phyloP scores from a whole-genome alignment of 2,329 filamentous ascomycete genomes.

The Aspergillus sojae region DNA sequence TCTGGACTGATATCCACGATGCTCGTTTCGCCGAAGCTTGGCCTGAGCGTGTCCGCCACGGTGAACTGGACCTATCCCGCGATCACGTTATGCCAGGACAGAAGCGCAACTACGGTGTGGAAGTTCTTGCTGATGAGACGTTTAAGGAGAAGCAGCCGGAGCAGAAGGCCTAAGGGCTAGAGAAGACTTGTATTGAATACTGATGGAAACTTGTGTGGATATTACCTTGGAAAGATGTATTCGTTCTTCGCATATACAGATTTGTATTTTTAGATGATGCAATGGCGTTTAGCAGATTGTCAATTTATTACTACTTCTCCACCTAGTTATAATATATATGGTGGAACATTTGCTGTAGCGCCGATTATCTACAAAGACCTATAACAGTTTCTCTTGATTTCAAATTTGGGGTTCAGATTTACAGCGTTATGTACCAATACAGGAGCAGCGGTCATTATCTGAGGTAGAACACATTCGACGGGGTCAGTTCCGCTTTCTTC shows the following conservation, averaged over 20 bases:
- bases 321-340: neutral
- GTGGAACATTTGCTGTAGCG: neutral
- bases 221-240: constrained; percentile 26
- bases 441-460: constrained; percentile 10
- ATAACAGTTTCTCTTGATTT: constrained; percentile 2
- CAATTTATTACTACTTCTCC: constrained; percentile 4
- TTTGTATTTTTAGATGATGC: constrained; percentile 29
- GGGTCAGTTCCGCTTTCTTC: neutral
- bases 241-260: constrained; percentile 15
- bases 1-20: constrained; percentile 51
- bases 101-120: constrained; percentile 24
- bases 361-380: neutral
- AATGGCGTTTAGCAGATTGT: constrained; percentile 23
- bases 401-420: constrained; percentile 16
- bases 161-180: constrained; percentile 21
- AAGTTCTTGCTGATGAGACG: constrained; percentile 27
- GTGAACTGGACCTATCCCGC: constrained; percentile 40
- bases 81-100: constrained; percentile 40
- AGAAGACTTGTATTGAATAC: neutral
- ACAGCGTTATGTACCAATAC: constrained; percentile 19
- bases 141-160: constrained; percentile 31
- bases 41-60: constrained; percentile 48
- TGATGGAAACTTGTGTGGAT: constrained; percentile 6
- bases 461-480: neutral
- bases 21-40: constrained; percentile 45